phyloP scores from a whole-genome alignment of 2,329 filamentous ascomycete species.

The Ceratocystis huliohia region DNA sequence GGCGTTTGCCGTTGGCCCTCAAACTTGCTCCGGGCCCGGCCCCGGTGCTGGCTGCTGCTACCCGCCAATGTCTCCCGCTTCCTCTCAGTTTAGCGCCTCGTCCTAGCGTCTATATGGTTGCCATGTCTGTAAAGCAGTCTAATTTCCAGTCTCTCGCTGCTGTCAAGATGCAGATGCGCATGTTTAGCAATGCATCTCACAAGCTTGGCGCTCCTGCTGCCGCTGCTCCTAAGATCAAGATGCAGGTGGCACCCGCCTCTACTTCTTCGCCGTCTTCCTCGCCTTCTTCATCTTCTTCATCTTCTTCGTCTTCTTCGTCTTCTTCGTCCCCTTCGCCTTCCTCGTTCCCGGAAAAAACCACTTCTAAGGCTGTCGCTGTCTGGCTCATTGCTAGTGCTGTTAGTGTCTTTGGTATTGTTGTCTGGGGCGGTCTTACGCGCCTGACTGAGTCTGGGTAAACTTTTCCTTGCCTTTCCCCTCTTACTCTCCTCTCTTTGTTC shows the following conservation, averaged over 20 bases:
- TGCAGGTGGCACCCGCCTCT: not conserved
- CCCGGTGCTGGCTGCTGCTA: not conserved
- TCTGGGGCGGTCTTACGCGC: conserved; percentile 85
- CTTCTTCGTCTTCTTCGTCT: not conserved
- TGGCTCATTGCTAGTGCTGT: conserved; percentile 86
- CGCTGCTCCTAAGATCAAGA: not conserved
- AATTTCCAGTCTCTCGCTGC: not conserved
- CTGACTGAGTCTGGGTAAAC: conserved; percentile 87
- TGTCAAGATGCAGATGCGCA: conserved; percentile 14
- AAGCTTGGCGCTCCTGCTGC: conserved; percentile 7
- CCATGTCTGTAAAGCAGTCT: not conserved
- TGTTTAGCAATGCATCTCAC: conserved; percentile 14
- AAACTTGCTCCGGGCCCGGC: not conserved
- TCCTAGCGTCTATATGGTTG: not conserved
- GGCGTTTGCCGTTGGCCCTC: conserved; percentile 17
- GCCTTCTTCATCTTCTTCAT: no score
- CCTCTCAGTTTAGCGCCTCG: conserved; percentile 5
- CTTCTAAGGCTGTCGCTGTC: conserved; percentile 67
- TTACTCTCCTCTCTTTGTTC: not conserved
- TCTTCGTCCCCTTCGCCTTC: conserved; percentile 14
- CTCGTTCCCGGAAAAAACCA: conserved; percentile 47
- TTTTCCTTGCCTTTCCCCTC: not conserved
- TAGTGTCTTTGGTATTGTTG: conserved; percentile 92
- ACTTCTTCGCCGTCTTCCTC: conserved; percentile 2
- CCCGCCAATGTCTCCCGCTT: conserved; percentile 11